Conservation (phyloP, 108 stramenopile species). For the Fragilaria crotonensis region DNA sequence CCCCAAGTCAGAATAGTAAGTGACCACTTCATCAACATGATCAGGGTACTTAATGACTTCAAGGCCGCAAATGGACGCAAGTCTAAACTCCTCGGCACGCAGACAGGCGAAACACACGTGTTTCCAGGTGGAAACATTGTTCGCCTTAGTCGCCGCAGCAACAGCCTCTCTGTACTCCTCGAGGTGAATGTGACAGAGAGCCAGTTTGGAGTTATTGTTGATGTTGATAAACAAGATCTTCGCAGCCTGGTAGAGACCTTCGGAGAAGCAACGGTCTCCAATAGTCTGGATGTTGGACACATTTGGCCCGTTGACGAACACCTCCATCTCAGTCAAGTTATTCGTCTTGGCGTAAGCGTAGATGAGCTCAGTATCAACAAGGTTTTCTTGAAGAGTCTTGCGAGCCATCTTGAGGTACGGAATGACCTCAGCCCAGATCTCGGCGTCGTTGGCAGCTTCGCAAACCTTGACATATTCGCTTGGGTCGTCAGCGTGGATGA, state of each 20-base stretch:
- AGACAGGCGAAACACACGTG: slow-evolving; percentile 96
- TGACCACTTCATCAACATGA: slow-evolving; percentile 97
- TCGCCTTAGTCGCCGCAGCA: slow-evolving; percentile 96
- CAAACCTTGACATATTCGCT: slow-evolving; percentile 94
- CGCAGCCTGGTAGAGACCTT: slow-evolving; percentile 96
- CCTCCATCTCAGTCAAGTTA: slow-evolving; percentile 94
- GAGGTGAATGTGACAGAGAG: slow-evolving; percentile 96
- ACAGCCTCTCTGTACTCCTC: slow-evolving; percentile 98
- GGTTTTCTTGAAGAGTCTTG: slow-evolving; percentile 93
- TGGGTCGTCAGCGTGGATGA: slow-evolving; percentile 97
- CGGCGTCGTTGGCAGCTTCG: slow-evolving; percentile 89
- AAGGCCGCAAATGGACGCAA: slow-evolving; percentile 94
- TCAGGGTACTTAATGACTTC: slow-evolving; percentile 99
- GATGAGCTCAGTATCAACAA: slow-evolving; percentile 98
- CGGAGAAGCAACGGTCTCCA: slow-evolving; percentile 93
- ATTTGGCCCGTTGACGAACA: slow-evolving; percentile 96
- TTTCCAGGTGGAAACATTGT: slow-evolving; percentile 99
- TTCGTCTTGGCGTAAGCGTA: slow-evolving; percentile 95
- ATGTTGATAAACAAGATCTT: slow-evolving; percentile 95
- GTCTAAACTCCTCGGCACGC: slow-evolving; percentile 92
- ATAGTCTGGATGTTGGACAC: slow-evolving; percentile 96
- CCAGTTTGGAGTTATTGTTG: slow-evolving; percentile 99
- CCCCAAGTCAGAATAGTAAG: slow-evolving; percentile 95
- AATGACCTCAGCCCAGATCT: slow-evolving; percentile 91
- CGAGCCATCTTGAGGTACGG: slow-evolving; percentile 99